Evolutionary conservation across 2,329 filamentous ascomycete genomes (phyloP).

Genomic region (Diaporthe eres): DNA sequence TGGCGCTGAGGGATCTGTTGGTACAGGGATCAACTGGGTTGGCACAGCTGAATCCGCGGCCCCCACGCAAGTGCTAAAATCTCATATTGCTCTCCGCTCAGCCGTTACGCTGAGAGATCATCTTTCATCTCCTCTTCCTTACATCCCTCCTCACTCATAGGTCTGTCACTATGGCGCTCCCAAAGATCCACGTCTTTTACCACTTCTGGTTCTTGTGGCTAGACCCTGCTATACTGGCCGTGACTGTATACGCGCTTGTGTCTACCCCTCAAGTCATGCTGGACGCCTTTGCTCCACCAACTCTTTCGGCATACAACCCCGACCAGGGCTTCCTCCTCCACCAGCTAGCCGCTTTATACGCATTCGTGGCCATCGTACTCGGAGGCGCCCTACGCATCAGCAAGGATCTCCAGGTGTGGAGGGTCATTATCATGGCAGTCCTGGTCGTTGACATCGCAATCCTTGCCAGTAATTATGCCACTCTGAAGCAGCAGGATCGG

Average conservation of each 20-base stretch:
- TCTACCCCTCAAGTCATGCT: conserved; percentile 43
- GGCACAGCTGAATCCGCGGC: neutral
- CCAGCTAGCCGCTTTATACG: conserved; percentile 44
- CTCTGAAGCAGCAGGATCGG: conserved; percentile 43
- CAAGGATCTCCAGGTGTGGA: conserved; percentile 45
- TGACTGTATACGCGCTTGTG: conserved; percentile 42
- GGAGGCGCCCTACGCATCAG: conserved; percentile 40
- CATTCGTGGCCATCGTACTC: conserved; percentile 42
- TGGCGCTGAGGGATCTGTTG: neutral
- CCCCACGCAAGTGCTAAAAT: neutral
- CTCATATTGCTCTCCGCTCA: neutral
- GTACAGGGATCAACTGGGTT: neutral
- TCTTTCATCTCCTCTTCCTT: neutral
- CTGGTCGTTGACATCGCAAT: conserved; percentile 44
- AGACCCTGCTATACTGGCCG: conserved; percentile 42
- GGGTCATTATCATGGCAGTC: conserved; percentile 41
- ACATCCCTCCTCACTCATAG: neutral
- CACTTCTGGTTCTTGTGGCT: conserved; percentile 46
- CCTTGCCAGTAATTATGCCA: conserved; percentile 42
- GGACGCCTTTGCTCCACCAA: conserved; percentile 42
- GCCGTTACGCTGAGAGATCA: neutral
- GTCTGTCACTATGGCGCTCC: conserved; percentile 29
- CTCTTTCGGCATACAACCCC: conserved; percentile 42
- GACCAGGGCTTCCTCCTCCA: conserved; percentile 46
- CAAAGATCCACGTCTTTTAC: conserved; percentile 44